Evolutionary conservation across 2,329 filamentous ascomycete species (phyloP).

Genomic region (Aspergillus hiratsukae): DNA sequence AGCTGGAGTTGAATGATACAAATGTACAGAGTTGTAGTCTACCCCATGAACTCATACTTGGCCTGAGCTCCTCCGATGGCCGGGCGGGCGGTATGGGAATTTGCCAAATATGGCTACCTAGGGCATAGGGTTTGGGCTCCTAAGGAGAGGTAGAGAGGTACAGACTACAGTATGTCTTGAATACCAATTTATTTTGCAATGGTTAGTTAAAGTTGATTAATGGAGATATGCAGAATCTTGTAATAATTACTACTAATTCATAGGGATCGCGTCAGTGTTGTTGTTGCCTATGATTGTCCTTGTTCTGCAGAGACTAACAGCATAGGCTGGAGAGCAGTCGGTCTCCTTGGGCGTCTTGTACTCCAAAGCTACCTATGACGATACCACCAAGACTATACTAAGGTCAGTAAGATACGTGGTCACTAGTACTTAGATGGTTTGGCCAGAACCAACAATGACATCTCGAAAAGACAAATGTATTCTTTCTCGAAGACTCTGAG

Average conservation of each 20-base stretch:
- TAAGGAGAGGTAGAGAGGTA: too few species aligned
- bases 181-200: not conserved
- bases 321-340: too few species aligned
- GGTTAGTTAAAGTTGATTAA: not conserved
- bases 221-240: not conserved
- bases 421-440: not conserved
- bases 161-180: not conserved
- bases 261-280: not conserved
- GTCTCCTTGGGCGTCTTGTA: not conserved
- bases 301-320: too few species aligned
- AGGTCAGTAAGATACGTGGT: not conserved
- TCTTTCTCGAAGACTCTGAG: not conserved
- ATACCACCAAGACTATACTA: not conserved
- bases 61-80: not conserved
- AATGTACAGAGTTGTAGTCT: too few species aligned
- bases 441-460: not conserved
- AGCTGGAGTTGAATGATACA: not conserved
- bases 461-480: not conserved
- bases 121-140: not conserved
- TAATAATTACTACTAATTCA: not conserved
- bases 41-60: constrained; percentile 6
- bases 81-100: constrained; percentile 9
- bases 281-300: not conserved
- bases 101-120: not conserved
- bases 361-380: not conserved